Conservation (phyloP, 2,329 filamentous ascomycete genomes). For the Talaromyces sp. region DNA sequence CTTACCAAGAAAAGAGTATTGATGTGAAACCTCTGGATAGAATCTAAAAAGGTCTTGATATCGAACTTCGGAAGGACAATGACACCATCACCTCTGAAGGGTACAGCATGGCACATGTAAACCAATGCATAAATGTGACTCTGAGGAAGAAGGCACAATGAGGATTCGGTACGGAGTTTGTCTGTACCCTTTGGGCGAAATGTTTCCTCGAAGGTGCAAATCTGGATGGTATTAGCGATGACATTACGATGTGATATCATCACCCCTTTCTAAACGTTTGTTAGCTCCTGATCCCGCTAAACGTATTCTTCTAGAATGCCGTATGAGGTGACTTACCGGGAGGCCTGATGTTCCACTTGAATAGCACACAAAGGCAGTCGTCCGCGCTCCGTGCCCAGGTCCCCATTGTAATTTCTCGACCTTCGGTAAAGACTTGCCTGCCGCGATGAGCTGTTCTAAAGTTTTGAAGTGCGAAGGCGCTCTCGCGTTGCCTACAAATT, state of each 20-base stretch:
- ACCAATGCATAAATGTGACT: conserved; percentile 80
- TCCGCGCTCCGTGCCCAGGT: conserved; percentile 49
- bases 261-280: conserved; percentile 64
- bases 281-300: conserved; percentile 16
- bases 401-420: conserved; percentile 42
- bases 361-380: conserved; percentile 74
- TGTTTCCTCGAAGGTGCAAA: conserved; percentile 50
- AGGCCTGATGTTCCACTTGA: conserved; percentile 76
- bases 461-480: conserved; percentile 54
- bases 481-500: conserved; percentile 48
- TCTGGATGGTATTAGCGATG: conserved; percentile 70
- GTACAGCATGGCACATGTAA: conserved; percentile 62
- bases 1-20: conserved; percentile 62
- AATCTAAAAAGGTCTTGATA: conserved; percentile 59
- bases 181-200: conserved; percentile 24
- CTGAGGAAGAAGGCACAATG: conserved; percentile 69
- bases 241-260: conserved; percentile 79
- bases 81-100: conserved; percentile 69
- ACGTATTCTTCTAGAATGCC: too few relatives aligned
- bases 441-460: conserved; percentile 61
- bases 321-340: conserved; percentile 51
- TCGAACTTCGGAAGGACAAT: conserved; percentile 73
- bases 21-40: conserved; percentile 69
- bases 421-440: conserved; percentile 50
- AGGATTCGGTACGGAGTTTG: conserved; percentile 53